These are phyloP conservation scores for Periconia macrospinosa DNA, from an alignment of 2,329 filamentous ascomycete species.

Conservation along the genomic window DNA sequence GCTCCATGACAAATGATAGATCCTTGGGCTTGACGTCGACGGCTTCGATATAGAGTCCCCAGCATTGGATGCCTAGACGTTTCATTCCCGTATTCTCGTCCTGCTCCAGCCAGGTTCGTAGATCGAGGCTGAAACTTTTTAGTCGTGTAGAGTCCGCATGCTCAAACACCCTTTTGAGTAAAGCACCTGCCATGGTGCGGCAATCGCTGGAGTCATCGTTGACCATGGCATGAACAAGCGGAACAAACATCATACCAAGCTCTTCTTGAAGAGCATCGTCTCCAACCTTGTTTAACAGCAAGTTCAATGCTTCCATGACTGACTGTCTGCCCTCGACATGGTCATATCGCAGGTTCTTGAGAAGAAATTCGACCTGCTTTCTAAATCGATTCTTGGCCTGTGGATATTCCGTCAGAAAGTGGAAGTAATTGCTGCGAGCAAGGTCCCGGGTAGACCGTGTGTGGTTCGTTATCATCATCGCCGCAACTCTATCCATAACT, in stretches of 20 bases:
- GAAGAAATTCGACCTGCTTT: conserved; percentile 85
- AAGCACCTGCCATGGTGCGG: conserved; percentile 74
- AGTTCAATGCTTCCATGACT: conserved; percentile 87
- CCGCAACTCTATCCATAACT: conserved; percentile 76
- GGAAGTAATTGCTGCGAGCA: conserved; percentile 85
- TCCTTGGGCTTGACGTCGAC: conserved; percentile 67
- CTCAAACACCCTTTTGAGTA: conserved; percentile 80
- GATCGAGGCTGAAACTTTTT: conserved; percentile 68
- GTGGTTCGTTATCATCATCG: conserved; percentile 95
- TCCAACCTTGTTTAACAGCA: conserved; percentile 82
- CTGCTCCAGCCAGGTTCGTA: conserved; percentile 77
- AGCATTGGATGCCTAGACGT: conserved; percentile 76
- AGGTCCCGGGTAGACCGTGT: conserved; percentile 85
- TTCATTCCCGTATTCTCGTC: conserved; percentile 71
- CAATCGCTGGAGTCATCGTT: conserved; percentile 90
- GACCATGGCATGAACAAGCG: conserved; percentile 79
- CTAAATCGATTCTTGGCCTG: conserved; percentile 87
- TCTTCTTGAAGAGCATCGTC: conserved; percentile 77
- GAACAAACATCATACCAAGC: conserved; percentile 78
- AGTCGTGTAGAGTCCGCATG: conserved; percentile 73
- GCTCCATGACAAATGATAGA: conserved; percentile 58
- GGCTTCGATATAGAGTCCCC: conserved; percentile 79
- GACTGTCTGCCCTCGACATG: conserved; percentile 86
- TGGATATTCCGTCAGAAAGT: conserved; percentile 92
- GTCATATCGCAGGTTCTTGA: conserved; percentile 89